These are phyloP conservation scores for Backusella westeae DNA, from an alignment of 192 early-diverging fungal species.

Conservation along the genomic window DNA sequence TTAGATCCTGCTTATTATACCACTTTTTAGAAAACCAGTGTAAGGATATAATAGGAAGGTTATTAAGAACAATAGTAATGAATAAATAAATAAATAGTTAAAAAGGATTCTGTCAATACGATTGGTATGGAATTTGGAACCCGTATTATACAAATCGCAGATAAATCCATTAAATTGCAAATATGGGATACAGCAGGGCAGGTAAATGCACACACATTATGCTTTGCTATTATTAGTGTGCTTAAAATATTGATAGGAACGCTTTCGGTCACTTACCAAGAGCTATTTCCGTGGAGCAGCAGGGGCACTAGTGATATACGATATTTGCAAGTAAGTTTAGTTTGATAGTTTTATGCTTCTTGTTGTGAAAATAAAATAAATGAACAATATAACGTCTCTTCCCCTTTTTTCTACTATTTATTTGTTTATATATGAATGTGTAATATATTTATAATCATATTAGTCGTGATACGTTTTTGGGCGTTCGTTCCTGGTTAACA, in stretches of 20 bases:
- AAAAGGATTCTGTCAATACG: constrained; percentile 67
- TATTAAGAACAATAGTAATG: neutral
- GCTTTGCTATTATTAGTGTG: neutral
- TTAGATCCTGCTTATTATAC: constrained; percentile 56
- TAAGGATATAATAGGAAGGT: constrained; percentile 11
- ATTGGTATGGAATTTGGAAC: constrained; percentile 83
- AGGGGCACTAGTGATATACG: constrained; percentile 77
- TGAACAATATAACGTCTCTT: neutral
- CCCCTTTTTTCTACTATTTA: neutral
- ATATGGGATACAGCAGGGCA: constrained; percentile 80
- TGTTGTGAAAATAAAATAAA: constrained; percentile 4
- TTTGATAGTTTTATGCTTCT: neutral
- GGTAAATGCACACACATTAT: constrained; percentile 13
- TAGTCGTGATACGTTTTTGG: constrained; percentile 59
- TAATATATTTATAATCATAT: neutral
- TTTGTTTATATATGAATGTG: neutral
- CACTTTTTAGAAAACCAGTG: constrained; percentile 60
- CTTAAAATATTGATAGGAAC: constrained; percentile 30
- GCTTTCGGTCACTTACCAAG: constrained; percentile 69
- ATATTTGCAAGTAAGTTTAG: constrained; percentile 63
- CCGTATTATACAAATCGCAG: constrained; percentile 62
- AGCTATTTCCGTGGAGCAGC: constrained; percentile 83
- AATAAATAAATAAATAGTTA: constrained; percentile 24
- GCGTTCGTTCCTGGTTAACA: constrained; percentile 62
- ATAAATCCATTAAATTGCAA: constrained; percentile 68